Evolutionary conservation across 805 yeast species (phyloP).

Genomic region (Metschnikowia anglica): DNA sequence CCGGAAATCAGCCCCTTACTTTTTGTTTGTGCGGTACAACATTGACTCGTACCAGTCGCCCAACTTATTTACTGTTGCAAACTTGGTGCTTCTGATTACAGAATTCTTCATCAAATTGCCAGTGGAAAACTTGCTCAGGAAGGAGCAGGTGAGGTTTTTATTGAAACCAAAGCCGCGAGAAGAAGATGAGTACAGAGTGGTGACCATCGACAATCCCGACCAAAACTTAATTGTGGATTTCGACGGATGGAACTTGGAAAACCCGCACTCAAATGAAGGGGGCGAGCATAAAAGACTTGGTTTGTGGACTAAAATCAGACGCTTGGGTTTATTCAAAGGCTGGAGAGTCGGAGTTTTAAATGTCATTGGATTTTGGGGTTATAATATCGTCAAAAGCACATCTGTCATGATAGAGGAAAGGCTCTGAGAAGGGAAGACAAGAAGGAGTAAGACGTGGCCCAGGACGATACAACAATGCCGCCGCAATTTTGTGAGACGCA

Average conservation of each 20-base stretch:
- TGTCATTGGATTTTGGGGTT: constrained; percentile 80
- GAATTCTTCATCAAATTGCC: constrained; percentile 82
- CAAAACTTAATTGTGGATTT: constrained; percentile 56
- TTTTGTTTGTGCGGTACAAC: constrained; percentile 58
- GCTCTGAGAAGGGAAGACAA: constrained; percentile 11
- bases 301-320: constrained; percentile 39
- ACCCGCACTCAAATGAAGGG: constrained; percentile 5
- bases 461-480: no score
- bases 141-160: constrained; percentile 76
- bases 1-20: constrained; percentile 63
- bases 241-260: constrained; percentile 22
- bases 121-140: constrained; percentile 77
- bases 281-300: constrained; percentile 33
- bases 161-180: constrained; percentile 37
- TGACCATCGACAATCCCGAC: constrained; percentile 45
- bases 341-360: constrained; percentile 88
- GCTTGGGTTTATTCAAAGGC: constrained; percentile 64
- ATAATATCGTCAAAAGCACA: constrained; percentile 55
- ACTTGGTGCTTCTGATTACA: constrained; percentile 57
- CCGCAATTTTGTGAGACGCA: no score
- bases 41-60: constrained; percentile 69
- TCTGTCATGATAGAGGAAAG: constrained; percentile 21
- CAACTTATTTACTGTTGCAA: constrained; percentile 53
- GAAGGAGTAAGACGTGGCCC: background rate
- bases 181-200: constrained; percentile 37